Evolutionary conservation across 73 alveolate genomes (phyloP), one percentile per base, ranked within the genome.

Genomic region (Blepharisma japonicum): DNA sequence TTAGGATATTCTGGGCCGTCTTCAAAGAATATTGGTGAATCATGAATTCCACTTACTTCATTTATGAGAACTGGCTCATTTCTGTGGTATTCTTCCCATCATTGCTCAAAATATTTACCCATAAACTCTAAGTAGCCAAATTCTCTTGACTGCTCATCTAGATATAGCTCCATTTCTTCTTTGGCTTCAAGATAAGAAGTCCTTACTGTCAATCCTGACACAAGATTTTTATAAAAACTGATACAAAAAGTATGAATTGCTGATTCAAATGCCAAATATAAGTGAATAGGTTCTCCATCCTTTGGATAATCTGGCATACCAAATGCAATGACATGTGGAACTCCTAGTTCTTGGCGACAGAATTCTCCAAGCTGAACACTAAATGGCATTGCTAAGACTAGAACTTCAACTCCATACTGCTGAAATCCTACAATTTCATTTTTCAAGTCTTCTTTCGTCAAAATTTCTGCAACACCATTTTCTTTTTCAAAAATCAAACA

Each of bases 21-120:
- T 53, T 53, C 68, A 53, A n/a, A 39, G 5, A 70, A 70, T n/a
- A 70, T 7, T 45, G 23, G 23, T 0, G 21, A 9, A 70, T 70
- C 80, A 70, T 70, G 80, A 9, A 14, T 20, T 2, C 42, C n/a
- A 45, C 39, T 39, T 7, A 7, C 4, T 38, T 23, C 80, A n/a
- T 39, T n/a, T 39, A 70, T 7, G 20, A 70, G 61, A 47, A 70
- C 45, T 45, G 80, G 80, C 11, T 47, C 80, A n/a, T 70, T 45
- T 47, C 46, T 25, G 27, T 38, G 61, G 66, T 11, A 25, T 14
- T 38, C 77, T 9, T 45, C 23, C 80, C 56, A 45, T 80, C 66
- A 70, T 4, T 45, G 27, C 42, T 38, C 46, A 23, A 70, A 14
- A 61, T 61, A 14, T 18, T 61, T 39, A 48, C 42, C 61, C 14